phyloP scores from a whole-genome alignment of 306 rosid species.

The Glycine latifolia region DNA sequence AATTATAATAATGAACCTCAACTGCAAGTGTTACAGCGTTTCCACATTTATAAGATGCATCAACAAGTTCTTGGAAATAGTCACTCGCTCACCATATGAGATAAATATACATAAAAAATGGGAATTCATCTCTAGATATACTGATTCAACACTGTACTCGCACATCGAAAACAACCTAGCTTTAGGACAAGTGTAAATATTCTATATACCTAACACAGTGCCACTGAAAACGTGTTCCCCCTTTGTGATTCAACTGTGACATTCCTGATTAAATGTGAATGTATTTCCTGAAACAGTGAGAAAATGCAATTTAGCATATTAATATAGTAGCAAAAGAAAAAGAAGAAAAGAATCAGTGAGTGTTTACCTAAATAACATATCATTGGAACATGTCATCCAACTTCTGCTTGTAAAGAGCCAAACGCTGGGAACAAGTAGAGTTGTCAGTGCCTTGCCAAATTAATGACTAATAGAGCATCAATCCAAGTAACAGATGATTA shows the following conservation, averaged over 20 bases:
- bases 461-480: constrained; percentile 28
- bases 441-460: constrained; percentile 41
- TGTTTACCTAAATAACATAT: constrained; percentile 40
- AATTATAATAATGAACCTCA: constrained; percentile 13
- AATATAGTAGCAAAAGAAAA: constrained; percentile 18
- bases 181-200: constrained; percentile 31
- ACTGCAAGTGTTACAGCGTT: constrained; percentile 14
- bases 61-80: constrained; percentile 24
- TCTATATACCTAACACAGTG: constrained; percentile 10
- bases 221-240: constrained; percentile 4
- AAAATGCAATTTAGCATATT: constrained; percentile 9
- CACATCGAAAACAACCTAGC: constrained; percentile 36
- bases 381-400: constrained; percentile 57
- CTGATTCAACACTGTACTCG: constrained; percentile 37
- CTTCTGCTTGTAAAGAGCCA: constrained; percentile 60
- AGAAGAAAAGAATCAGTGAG: constrained; percentile 7
- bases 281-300: constrained; percentile 48
- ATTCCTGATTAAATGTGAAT: neutral
- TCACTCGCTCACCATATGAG: constrained; percentile 14
- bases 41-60: constrained; percentile 33
- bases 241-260: constrained; percentile 34
- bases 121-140: constrained; percentile 26
- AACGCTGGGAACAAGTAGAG: constrained; percentile 49
- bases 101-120: constrained; percentile 31
- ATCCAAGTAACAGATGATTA: constrained; percentile 27